A percentile compares a stretch with the other conserved stretches of the same genome.
Conservation (phyloP, 2,329 filamentous ascomycete genomes). For the Pseudogymnoascus sp. region DNA sequence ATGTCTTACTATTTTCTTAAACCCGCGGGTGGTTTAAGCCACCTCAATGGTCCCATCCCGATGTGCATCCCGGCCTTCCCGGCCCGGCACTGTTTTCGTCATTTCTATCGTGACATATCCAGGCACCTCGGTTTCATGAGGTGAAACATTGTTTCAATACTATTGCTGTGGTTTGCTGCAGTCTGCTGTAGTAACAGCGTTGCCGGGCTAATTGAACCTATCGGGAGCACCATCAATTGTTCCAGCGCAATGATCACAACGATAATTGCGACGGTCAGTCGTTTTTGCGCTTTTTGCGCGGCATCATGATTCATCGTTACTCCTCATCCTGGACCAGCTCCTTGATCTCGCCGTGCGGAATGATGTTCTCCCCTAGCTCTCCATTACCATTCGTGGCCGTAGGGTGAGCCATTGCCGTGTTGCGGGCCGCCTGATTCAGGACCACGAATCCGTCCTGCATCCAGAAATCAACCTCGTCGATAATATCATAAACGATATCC, state of each 20-base stretch:
- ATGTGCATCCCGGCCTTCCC: not conserved
- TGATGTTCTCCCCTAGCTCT: slow-evolving; percentile 29
- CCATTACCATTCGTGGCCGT: slow-evolving; percentile 27
- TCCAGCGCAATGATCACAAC: not conserved
- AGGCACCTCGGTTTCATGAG: slow-evolving; percentile 9
- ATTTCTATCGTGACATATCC: slow-evolving; percentile 1
- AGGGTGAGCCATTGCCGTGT: slow-evolving; percentile 10
- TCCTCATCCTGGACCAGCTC: slow-evolving; percentile 56
- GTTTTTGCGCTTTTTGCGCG: not conserved
- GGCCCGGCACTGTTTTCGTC: slow-evolving; percentile 5
- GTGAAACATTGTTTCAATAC: slow-evolving; percentile 8
- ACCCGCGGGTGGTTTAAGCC: slow-evolving; percentile 1
- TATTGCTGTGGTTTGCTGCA: not conserved
- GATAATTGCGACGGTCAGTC: not conserved
- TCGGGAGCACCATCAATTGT: not conserved
- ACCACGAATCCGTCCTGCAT: slow-evolving; percentile 53
- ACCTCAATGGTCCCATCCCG: slow-evolving; percentile 1
- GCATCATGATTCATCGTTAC: slow-evolving; percentile 14
- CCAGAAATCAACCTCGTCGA: slow-evolving; percentile 92
- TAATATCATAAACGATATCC: slow-evolving; percentile 83
- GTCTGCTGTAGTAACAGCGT: not conserved
- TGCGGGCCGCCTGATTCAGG: slow-evolving; percentile 10
- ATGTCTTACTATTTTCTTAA: slow-evolving; percentile 4
- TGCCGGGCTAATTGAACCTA: slow-evolving; percentile 3
- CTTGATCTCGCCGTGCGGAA: slow-evolving; percentile 47